Percentiles rank a stretch among this genome's conserved stretches.
Conservation (phyloP, 2,329 filamentous ascomycete genomes). For the Plenodomus biglobosus region DNA sequence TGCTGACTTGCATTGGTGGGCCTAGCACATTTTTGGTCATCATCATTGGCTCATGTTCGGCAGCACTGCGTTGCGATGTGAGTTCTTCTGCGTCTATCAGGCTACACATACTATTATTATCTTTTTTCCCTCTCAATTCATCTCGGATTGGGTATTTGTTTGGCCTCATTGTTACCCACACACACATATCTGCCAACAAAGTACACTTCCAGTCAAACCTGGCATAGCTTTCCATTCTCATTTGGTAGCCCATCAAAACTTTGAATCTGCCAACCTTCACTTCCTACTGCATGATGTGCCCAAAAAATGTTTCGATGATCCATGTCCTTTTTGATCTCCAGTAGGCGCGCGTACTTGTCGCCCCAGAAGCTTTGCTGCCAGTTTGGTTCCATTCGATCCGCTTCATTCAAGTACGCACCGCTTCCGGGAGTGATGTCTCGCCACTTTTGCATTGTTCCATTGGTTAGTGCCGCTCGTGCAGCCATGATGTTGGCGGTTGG, state of each 20-base stretch:
- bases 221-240: slow-evolving; percentile 30
- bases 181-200: no score
- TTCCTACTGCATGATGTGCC: slow-evolving; percentile 27
- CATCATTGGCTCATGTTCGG: no score
- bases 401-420: slow-evolving; percentile 31
- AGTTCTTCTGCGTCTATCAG: no score
- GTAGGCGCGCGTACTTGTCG: slow-evolving; percentile 12
- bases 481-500: slow-evolving; percentile 11
- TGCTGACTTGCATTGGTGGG: no score
- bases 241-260: slow-evolving; percentile 24
- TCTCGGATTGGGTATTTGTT: background rate
- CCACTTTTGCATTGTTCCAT: slow-evolving; percentile 28
- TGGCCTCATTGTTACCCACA: no score
- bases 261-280: slow-evolving; percentile 25
- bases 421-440: slow-evolving; percentile 25
- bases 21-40: no score
- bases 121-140: background rate
- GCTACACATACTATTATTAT: no score
- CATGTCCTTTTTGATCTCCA: slow-evolving; percentile 14
- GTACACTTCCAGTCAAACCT: background rate
- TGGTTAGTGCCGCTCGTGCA: slow-evolving; percentile 18
- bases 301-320: slow-evolving; percentile 19
- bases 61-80: no score
- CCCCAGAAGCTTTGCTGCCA: slow-evolving; percentile 20
- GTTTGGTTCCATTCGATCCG: slow-evolving; percentile 14